These are phyloP conservation scores for Mortierella hygrophila DNA, from an alignment of 192 early-diverging fungal genomes.

Conservation along the genomic window DNA sequence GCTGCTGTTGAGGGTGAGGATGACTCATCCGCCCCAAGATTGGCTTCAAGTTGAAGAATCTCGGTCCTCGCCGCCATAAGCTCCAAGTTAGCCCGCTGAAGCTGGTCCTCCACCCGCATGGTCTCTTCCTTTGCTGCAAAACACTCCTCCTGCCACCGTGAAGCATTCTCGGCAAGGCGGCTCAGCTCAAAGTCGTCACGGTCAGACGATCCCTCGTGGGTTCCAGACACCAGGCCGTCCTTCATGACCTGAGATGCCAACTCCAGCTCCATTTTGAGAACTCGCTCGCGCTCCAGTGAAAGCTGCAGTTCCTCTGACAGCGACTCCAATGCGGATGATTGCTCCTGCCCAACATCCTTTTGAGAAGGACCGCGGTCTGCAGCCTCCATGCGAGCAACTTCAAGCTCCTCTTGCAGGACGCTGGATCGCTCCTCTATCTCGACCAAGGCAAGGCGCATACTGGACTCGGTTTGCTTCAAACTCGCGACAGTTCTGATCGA, in stretches of 20 bases:
- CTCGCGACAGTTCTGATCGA: neutral
- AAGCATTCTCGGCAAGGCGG: conserved; percentile 1
- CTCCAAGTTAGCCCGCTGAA: conserved; percentile 18
- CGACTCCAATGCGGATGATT: neutral
- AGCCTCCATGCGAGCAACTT: neutral
- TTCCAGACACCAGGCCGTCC: neutral
- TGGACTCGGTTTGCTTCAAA: neutral
- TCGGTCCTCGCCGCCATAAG: conserved; percentile 31
- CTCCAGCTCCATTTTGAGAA: conserved; percentile 15
- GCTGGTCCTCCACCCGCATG: conserved; percentile 17
- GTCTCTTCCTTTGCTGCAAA: conserved; percentile 38
- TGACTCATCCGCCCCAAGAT: neutral
- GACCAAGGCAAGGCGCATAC: neutral
- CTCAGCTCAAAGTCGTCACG: conserved; percentile 1
- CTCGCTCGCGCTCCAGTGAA: conserved; percentile 5
- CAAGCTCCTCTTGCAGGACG: neutral
- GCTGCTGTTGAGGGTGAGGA: neutral
- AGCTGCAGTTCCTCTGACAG: neutral
- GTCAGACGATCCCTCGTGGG: neutral
- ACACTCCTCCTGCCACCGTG: conserved; percentile 32
- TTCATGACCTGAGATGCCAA: neutral
- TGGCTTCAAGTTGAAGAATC: conserved; percentile 16
- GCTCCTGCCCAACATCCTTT: neutral
- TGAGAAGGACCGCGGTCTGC: too few relatives aligned
- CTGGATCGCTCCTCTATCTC: neutral